Conservation (phyloP, 805 yeast species). For the Barnettozyma salicaria region DNA sequence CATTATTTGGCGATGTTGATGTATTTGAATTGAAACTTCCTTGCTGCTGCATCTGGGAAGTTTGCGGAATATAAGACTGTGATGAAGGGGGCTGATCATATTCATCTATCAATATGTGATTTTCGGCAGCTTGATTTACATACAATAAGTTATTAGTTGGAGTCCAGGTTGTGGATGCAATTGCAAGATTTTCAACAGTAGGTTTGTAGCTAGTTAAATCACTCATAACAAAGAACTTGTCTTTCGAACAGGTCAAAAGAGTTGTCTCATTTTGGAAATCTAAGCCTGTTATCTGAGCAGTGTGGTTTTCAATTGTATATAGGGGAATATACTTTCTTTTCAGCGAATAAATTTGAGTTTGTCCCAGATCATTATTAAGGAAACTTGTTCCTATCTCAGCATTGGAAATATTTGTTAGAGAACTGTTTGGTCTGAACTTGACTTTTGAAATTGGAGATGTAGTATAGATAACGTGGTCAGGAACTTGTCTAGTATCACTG, state of each 20-base stretch:
- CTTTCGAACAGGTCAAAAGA: constrained; percentile 47
- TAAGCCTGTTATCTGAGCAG: constrained; percentile 50
- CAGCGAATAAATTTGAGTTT: constrained; percentile 63
- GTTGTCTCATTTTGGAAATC: constrained; percentile 42
- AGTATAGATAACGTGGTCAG: constrained; percentile 67
- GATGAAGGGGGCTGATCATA: neutral
- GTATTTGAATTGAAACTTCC: constrained; percentile 5
- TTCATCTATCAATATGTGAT: constrained; percentile 35
- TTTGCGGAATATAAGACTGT: neutral
- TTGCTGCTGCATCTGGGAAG: neutral
- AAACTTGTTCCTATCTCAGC: constrained; percentile 72
- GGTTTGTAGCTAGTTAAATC: constrained; percentile 40
- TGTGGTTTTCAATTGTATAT: constrained; percentile 43
- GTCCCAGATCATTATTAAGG: constrained; percentile 54
- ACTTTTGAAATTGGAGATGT: constrained; percentile 77
- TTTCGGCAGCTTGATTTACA: constrained; percentile 37
- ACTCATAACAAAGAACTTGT: constrained; percentile 41
- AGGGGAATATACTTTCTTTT: constrained; percentile 69
- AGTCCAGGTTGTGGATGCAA: constrained; percentile 55
- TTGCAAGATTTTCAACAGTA: constrained; percentile 44
- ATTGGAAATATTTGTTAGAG: constrained; percentile 36
- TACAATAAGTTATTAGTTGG: constrained; percentile 44
- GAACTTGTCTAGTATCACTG: constrained; percentile 36
- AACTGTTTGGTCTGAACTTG: constrained; percentile 49
- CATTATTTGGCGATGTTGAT: constrained; percentile 7